phyloP scores from a whole-genome alignment of 2,329 filamentous ascomycete species.

The Gliomastix tumulicola region DNA sequence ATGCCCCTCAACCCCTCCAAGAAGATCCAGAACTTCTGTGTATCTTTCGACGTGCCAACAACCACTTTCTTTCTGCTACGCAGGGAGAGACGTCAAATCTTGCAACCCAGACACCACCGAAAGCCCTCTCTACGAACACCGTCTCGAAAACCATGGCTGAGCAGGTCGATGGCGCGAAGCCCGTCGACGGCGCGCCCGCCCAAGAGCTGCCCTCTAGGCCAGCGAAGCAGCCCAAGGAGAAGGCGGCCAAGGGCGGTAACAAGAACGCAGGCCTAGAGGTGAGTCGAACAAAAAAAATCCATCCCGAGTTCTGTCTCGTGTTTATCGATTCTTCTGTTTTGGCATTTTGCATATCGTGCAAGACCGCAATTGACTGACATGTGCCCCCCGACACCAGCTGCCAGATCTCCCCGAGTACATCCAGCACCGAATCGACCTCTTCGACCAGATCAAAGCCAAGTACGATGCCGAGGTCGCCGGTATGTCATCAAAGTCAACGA shows the following conservation, averaged over 20 bases:
- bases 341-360: too few relatives aligned
- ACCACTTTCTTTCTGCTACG: too few relatives aligned
- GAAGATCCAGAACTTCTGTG: too few relatives aligned
- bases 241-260: slow-evolving; percentile 30
- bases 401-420: slow-evolving; percentile 65
- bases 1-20: too few relatives aligned
- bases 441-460: slow-evolving; percentile 81
- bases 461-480: slow-evolving; percentile 65
- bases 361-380: slow-evolving; percentile 15
- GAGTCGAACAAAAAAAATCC: too few relatives aligned
- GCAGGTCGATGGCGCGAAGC: slow-evolving; percentile 24
- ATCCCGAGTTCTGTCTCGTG: too few relatives aligned
- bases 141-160: slow-evolving; percentile 31
- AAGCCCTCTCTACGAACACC: too few relatives aligned
- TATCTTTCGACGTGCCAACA: too few relatives aligned
- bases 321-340: too few relatives aligned
- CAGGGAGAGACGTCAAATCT: too few relatives aligned
- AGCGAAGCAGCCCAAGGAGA: slow-evolving; percentile 27
- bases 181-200: slow-evolving; percentile 22
- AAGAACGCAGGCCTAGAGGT: slow-evolving; percentile 53
- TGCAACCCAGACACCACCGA: too few relatives aligned
- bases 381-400: slow-evolving; percentile 14
- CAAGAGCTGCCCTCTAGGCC: slow-evolving; percentile 25
- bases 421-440: slow-evolving; percentile 75
- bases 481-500: too few relatives aligned